phyloP scores from a whole-genome alignment of 1,284 basidiomycete genomes.

The Termitomyces sp. region DNA sequence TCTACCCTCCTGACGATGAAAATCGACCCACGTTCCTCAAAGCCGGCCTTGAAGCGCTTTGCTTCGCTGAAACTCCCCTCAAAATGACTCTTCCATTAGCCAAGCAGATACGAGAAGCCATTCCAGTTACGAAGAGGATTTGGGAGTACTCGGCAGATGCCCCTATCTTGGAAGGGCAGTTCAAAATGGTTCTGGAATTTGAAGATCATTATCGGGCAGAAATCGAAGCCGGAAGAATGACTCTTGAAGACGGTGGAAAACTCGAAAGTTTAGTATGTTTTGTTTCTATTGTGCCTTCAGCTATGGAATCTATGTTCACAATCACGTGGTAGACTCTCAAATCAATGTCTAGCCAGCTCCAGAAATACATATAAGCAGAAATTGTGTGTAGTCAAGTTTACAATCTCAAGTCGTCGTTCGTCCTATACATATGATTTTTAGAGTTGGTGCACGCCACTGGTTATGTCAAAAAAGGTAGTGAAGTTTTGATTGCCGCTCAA shows the following conservation, averaged over 20 bases:
- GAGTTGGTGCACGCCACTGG: background rate
- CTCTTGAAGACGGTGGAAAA: constrained; percentile 5
- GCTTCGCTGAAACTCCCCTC: constrained; percentile 17
- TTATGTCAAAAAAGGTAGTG: too few species aligned
- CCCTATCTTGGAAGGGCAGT: constrained; percentile 6
- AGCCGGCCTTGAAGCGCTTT: constrained; percentile 24
- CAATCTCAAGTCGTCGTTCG: background rate
- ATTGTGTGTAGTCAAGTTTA: background rate
- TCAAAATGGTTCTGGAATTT: constrained; percentile 15
- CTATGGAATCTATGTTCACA: too few species aligned
- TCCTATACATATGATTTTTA: background rate
- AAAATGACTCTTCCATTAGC: constrained; percentile 20
- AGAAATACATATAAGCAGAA: background rate
- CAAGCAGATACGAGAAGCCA: constrained; percentile 19
- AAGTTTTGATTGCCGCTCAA: too few species aligned
- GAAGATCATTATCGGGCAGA: constrained; percentile 10
- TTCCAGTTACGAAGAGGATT: constrained; percentile 23
- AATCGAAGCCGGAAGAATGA: constrained; percentile 14
- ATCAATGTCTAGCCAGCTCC: background rate
- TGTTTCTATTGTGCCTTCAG: background rate
- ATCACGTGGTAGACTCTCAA: background rate
- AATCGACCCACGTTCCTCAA: constrained; percentile 23
- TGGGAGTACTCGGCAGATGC: constrained; percentile 22
- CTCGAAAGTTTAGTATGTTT: background rate
- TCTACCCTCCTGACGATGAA: constrained; percentile 31